Evolutionary conservation across 129 eudicot genomes (phyloP).

Genomic region (Centella asiatica): DNA sequence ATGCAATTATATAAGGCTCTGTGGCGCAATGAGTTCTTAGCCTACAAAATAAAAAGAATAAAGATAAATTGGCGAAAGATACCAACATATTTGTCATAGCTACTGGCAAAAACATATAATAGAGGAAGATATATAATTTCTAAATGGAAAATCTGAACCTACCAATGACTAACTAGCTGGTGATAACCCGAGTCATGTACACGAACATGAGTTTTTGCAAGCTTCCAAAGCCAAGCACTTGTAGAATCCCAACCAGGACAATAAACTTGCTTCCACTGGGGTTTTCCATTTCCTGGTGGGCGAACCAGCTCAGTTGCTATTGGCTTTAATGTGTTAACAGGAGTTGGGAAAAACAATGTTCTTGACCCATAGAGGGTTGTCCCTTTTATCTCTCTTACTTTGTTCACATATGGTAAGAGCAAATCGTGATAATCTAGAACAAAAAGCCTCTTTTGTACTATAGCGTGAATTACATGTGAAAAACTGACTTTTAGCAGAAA

Average conservation of each 20-base stretch:
- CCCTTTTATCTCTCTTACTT: constrained; percentile 44
- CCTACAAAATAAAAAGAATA: constrained; percentile 12
- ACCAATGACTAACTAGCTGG: constrained; percentile 65
- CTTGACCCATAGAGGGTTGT: constrained; percentile 69
- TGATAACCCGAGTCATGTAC: constrained; percentile 87
- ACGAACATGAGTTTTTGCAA: constrained; percentile 70
- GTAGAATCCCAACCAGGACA: constrained; percentile 52
- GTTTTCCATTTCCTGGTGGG: constrained; percentile 47
- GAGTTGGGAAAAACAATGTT: constrained; percentile 46
- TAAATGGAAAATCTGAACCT: constrained; percentile 1
- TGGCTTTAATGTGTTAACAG: constrained; percentile 41
- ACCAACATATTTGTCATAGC: not conserved
- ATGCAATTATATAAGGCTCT: constrained; percentile 38
- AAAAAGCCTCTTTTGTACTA: constrained; percentile 50
- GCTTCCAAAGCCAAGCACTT: constrained; percentile 71
- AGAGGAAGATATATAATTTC: not conserved
- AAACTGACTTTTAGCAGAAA: too few relatives aligned
- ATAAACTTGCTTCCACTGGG: constrained; percentile 60
- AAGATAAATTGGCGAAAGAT: not conserved
- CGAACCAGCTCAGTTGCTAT: constrained; percentile 67
- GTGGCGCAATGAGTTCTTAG: constrained; percentile 33
- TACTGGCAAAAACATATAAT: not conserved
- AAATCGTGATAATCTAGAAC: constrained; percentile 67
- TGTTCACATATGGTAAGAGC: constrained; percentile 57
- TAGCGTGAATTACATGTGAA: constrained; percentile 36